Base-by-base conservation (phyloP, 441 rosid species). In the Euphorbia corollata region DNA sequence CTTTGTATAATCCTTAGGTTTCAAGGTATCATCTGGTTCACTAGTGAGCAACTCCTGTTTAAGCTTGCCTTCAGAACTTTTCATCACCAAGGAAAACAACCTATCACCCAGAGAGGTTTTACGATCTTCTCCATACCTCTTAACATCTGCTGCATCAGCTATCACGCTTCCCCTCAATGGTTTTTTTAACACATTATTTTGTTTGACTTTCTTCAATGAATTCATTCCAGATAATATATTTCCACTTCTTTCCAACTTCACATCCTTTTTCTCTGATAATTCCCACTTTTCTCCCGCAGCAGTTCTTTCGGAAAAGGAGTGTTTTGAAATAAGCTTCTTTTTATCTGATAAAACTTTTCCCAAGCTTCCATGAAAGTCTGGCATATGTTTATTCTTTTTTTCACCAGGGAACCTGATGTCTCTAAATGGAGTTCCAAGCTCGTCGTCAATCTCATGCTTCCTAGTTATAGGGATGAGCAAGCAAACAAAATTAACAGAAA, bases 381-480 rank as follows among this genome's bases (percentile, higher is more conserved):
- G 41, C 47, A 73, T 63, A 71, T 54, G 73, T 71, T 72, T 77
- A 79, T 73, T 82, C 72, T 64, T 74, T 47, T 74, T 80, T 76
- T 72, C 62, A 59, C 53, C 71, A 73, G 99, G 99, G 70, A 91
- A 94, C 70, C 65, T 77, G 67, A 91, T 72, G 74, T 86, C 82
- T 79, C 98, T 85, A 59, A 68, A 67, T 34, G 99, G 99, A 77
- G 99, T 94, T 69, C 81, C 78, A 69, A 94, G 65, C 4, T 79
- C 77, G 16, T 86, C 91, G 62, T 73, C 73, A 47, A 94, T 88
- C 73, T 82, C 81, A 76, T 94, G 99, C 68, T 89, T 83, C 67
- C 99, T 94, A 71, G 41, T 41, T 74, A 73, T 70, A 63, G 61
- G 69, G 68, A 74, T 64, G 70, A 56, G 68, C 73, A 34, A 70